Percentiles rank a stretch among this genome's conserved stretches.
These are phyloP conservation scores for Xylariales sp. DNA, from an alignment of 2,329 filamentous ascomycete species.

Conservation along the genomic window DNA sequence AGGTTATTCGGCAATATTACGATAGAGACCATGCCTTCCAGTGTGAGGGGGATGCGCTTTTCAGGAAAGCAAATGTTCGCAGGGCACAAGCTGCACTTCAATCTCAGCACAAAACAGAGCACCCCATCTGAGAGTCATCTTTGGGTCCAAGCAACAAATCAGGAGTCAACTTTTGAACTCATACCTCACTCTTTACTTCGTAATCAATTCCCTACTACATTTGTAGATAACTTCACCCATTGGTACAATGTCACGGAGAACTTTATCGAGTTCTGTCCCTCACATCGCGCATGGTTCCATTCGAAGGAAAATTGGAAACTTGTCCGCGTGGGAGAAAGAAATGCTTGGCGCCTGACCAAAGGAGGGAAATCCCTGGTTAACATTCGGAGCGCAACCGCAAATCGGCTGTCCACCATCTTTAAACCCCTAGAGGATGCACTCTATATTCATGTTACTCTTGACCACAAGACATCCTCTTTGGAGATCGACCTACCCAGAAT, in stretches of 20 bases:
- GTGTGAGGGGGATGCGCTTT: constrained; percentile 54
- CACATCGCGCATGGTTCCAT: constrained; percentile 44
- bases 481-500: constrained; percentile 57
- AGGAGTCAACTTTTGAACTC: constrained; percentile 44
- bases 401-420: constrained; percentile 50
- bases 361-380: constrained; percentile 48
- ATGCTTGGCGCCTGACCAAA: constrained; percentile 43
- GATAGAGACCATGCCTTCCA: constrained; percentile 58
- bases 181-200: constrained; percentile 50
- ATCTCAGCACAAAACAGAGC: constrained; percentile 36
- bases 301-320: constrained; percentile 44
- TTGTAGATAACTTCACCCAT: constrained; percentile 57
- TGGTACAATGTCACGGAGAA: constrained; percentile 56
- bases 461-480: background rate
- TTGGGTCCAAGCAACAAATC: constrained; percentile 5
- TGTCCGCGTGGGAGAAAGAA: background rate
- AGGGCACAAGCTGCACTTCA: constrained; percentile 54
- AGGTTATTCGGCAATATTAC: constrained; percentile 56
- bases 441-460: constrained; percentile 52
- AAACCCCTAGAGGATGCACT: constrained; percentile 51
- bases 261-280: constrained; percentile 51
- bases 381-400: constrained; percentile 51
- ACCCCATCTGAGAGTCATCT: background rate
- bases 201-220: constrained; percentile 49
- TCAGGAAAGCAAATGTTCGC: constrained; percentile 49